phyloP scores from a whole-genome alignment of 495 filamentous ascomycete genomes.

The Annulohypoxylon nitens region DNA sequence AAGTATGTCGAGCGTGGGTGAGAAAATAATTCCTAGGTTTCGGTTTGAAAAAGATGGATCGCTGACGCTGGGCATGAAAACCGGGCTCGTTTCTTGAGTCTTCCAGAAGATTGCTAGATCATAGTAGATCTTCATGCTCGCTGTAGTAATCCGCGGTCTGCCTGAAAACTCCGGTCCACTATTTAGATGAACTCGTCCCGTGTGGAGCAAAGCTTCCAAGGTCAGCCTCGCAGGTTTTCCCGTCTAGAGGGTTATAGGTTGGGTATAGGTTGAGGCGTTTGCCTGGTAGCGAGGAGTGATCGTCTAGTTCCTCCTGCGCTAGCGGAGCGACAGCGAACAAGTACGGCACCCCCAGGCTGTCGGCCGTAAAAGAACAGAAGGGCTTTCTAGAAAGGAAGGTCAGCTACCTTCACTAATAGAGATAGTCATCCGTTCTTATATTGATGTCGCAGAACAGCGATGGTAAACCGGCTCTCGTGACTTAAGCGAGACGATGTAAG shows the following conservation, averaged over 20 bases:
- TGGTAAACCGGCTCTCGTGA: slow-evolving; percentile 51
- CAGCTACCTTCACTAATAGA: slow-evolving; percentile 47
- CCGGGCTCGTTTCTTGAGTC: slow-evolving; percentile 36
- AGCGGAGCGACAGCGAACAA: slow-evolving; percentile 34
- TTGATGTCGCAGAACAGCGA: slow-evolving; percentile 51
- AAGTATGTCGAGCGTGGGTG: slow-evolving; percentile 1
- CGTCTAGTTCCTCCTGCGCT: slow-evolving; percentile 41
- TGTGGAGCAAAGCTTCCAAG: slow-evolving; percentile 31
- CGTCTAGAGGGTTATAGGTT: neutral
- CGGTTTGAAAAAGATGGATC: slow-evolving; percentile 33
- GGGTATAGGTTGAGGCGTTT: slow-evolving; percentile 16
- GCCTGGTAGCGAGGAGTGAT: slow-evolving; percentile 46
- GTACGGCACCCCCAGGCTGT: slow-evolving; percentile 48
- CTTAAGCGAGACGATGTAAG: slow-evolving; percentile 42
- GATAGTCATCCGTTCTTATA: slow-evolving; percentile 46
- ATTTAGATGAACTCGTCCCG: slow-evolving; percentile 44
- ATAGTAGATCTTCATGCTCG: slow-evolving; percentile 25
- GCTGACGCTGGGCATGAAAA: slow-evolving; percentile 23
- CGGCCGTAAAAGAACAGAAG: slow-evolving; percentile 47
- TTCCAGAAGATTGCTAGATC: slow-evolving; percentile 42
- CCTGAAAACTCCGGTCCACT: slow-evolving; percentile 43
- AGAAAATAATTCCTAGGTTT: slow-evolving; percentile 22
- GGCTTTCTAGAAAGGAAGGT: slow-evolving; percentile 55
- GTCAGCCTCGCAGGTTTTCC: slow-evolving; percentile 40
- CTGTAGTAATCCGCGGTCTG: slow-evolving; percentile 47